These are phyloP conservation scores for Rubia yunnanensis DNA, from an alignment of 257 asterid genomes.

Conservation along the genomic window DNA sequence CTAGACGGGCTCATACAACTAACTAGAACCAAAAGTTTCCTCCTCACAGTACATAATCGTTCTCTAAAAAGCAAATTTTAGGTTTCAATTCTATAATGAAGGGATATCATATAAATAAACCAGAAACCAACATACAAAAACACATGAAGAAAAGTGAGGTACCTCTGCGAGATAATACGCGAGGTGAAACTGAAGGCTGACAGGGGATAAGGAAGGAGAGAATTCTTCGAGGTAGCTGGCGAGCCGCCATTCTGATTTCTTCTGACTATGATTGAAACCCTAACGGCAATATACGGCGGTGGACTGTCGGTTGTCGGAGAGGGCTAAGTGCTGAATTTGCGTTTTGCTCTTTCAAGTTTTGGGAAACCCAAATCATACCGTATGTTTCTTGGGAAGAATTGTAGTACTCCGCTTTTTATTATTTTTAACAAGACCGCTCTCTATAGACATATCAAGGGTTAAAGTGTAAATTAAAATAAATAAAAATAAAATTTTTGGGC, in stretches of 20 bases:
- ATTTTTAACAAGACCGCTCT: too few relatives aligned
- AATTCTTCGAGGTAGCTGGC: slow-evolving; percentile 27
- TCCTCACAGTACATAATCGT: not conserved
- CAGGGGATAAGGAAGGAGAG: slow-evolving; percentile 38
- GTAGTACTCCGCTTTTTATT: too few relatives aligned
- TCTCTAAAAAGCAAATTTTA: not conserved
- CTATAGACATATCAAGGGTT: too few relatives aligned
- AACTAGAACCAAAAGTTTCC: not conserved
- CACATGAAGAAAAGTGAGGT: not conserved
- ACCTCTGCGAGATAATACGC: slow-evolving; percentile 31
- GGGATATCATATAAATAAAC: not conserved
- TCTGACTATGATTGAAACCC: not conserved
- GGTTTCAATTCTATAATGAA: not conserved
- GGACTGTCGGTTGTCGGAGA: not conserved
- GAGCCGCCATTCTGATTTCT: slow-evolving; percentile 36
- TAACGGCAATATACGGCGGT: not conserved
- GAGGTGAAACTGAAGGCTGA: slow-evolving; percentile 18
- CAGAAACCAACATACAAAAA: not conserved
- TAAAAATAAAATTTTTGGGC: too few relatives aligned
- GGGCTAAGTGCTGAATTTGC: not conserved
- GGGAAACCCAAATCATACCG: not conserved
- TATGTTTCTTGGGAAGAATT: too few relatives aligned
- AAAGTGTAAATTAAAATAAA: too few relatives aligned
- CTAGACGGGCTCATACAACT: not conserved
- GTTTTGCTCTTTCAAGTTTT: not conserved